phyloP scores from a whole-genome alignment of 805 yeast genomes.

The Alloascoidea africana region DNA sequence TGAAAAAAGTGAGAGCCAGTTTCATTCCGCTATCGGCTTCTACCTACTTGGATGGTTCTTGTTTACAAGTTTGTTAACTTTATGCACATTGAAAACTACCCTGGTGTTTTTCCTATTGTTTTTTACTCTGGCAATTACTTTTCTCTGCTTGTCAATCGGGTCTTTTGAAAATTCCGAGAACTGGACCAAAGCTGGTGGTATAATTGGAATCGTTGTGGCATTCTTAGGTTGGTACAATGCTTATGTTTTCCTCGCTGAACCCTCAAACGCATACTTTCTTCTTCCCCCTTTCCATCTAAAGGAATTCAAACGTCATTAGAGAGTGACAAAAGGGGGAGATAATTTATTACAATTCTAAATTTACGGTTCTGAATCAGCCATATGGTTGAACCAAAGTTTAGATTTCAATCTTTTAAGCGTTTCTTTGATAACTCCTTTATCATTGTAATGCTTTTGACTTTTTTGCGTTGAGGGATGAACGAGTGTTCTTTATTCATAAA shows the following conservation, averaged over 20 bases:
- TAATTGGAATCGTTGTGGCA: constrained; percentile 45
- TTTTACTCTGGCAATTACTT: constrained; percentile 28
- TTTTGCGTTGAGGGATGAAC: too few relatives aligned
- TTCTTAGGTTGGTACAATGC: constrained; percentile 59
- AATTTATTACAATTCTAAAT: too few relatives aligned
- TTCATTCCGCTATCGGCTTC: constrained; percentile 30
- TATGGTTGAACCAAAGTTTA: too few relatives aligned
- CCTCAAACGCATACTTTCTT: constrained; percentile 42
- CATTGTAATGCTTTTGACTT: too few relatives aligned
- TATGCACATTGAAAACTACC: constrained; percentile 39
- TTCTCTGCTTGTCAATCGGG: constrained; percentile 32
- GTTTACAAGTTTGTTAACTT: constrained; percentile 29
- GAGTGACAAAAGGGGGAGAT: too few relatives aligned
- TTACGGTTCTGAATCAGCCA: too few relatives aligned
- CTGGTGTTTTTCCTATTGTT: constrained; percentile 33
- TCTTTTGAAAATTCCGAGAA: constrained; percentile 26
- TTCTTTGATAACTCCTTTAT: too few relatives aligned
- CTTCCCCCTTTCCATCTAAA: too few relatives aligned
- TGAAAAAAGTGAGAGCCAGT: constrained; percentile 17
- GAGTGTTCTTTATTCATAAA: too few relatives aligned
- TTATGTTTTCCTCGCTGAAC: constrained; percentile 48
- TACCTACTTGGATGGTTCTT: constrained; percentile 36
- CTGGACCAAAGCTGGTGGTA: constrained; percentile 41
- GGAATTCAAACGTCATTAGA: too few relatives aligned
- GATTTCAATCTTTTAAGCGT: too few relatives aligned